Evolutionary conservation across 2,329 filamentous ascomycete species (phyloP).

Genomic region (Diplodia intermedia): DNA sequence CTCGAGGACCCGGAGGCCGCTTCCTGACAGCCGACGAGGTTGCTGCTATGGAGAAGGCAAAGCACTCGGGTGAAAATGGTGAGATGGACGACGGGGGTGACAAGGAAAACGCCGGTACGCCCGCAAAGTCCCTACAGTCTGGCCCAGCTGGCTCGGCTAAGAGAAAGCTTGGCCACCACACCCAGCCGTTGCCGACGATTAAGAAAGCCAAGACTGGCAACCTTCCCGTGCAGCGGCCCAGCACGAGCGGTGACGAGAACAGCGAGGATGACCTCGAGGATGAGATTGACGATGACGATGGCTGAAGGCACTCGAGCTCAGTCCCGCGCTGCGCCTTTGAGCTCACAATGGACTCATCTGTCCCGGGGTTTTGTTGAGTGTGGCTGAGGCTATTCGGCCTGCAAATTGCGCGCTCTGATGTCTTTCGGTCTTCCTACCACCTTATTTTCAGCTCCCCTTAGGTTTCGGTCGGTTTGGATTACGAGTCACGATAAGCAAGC

Average conservation of each 20-base stretch:
- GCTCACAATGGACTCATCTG: not conserved
- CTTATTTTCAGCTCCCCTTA: slow-evolving; percentile 1
- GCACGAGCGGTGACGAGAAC: slow-evolving; percentile 59
- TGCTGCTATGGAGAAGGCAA: slow-evolving; percentile 76
- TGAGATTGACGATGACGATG: slow-evolving; percentile 30
- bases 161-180: slow-evolving; percentile 30
- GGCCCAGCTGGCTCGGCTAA: slow-evolving; percentile 32
- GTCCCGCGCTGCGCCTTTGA: slow-evolving; percentile 2
- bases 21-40: slow-evolving; percentile 98
- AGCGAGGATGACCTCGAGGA: slow-evolving; percentile 55
- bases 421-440: slow-evolving; percentile 11
- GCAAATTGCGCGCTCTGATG: slow-evolving; percentile 13
- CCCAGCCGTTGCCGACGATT: slow-evolving; percentile 38
- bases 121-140: slow-evolving; percentile 32
- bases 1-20: slow-evolving; percentile 88
- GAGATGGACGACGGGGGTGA: slow-evolving; percentile 45
- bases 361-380: not conserved
- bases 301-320: slow-evolving; percentile 8
- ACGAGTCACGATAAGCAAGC: slow-evolving; percentile 33
- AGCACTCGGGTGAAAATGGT: slow-evolving; percentile 44
- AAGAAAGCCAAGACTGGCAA: slow-evolving; percentile 60
- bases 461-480: slow-evolving; percentile 31
- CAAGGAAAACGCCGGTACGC: slow-evolving; percentile 47
- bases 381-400: slow-evolving; percentile 4
- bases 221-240: slow-evolving; percentile 46